A percentile compares a stretch with the other conserved stretches of the same genome.
These are phyloP conservation scores for Solanum paucissectum DNA, from an alignment of 257 asterid genomes.

Conservation along the genomic window DNA sequence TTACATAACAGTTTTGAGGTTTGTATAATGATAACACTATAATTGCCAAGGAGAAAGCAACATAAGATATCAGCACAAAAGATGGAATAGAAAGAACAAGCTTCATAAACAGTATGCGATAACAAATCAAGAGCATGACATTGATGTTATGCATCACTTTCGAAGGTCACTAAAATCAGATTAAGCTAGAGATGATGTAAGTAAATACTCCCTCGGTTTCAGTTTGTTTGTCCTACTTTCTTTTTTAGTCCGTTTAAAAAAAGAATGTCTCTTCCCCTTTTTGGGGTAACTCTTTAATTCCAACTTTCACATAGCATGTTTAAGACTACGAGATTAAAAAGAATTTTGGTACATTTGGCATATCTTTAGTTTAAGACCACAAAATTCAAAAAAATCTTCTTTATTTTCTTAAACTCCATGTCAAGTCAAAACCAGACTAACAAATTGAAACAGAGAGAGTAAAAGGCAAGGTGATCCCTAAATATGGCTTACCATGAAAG, in stretches of 20 bases:
- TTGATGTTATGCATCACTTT: neutral
- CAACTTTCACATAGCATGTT: neutral
- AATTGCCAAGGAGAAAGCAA: neutral
- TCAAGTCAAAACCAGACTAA: neutral
- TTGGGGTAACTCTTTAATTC: neutral
- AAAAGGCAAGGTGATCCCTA: neutral
- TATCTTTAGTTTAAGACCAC: neutral
- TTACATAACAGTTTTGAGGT: neutral
- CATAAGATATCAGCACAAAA: neutral
- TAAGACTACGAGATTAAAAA: neutral
- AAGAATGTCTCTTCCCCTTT: neutral
- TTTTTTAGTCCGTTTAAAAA: neutral
- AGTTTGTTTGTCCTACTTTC: no score
- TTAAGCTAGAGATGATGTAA: neutral
- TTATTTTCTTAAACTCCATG: neutral
- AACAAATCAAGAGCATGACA: neutral
- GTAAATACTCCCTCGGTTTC: neutral
- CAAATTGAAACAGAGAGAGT: neutral
- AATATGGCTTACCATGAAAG: constrained; percentile 64
- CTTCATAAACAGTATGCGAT: neutral
- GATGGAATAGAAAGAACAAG: neutral
- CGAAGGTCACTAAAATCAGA: neutral
- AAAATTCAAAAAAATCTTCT: no score
- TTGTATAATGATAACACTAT: neutral
- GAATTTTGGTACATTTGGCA: neutral